A percentile compares a stretch with the other conserved stretches of the same genome.
Evolutionary conservation across 441 rosid species (phyloP).

Genomic region (Aleurites moluccanus): DNA sequence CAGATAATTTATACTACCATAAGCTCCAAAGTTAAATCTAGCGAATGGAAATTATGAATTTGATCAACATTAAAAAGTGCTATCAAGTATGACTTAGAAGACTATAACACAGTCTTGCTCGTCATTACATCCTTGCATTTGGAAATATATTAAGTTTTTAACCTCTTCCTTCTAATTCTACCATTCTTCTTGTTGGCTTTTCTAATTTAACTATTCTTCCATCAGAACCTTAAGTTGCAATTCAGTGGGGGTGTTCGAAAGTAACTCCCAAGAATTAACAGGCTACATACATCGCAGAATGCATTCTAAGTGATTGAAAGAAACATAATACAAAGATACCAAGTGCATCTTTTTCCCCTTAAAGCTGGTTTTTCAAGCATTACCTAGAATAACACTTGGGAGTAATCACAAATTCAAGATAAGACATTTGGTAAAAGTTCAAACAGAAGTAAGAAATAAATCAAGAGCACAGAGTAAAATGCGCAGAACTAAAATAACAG

Average conservation of each 20-base stretch:
- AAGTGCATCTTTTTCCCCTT: neutral
- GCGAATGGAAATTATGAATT: neutral
- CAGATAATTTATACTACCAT: neutral
- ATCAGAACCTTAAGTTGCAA: neutral
- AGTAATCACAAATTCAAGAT: neutral
- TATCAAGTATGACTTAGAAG: neutral
- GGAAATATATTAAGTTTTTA: too few relatives aligned
- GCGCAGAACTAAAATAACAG: too few relatives aligned
- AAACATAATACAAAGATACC: neutral
- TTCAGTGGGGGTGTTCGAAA: neutral
- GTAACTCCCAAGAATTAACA: neutral
- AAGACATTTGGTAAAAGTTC: neutral
- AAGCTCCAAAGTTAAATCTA: neutral
- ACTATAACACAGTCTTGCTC: neutral
- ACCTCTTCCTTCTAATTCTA: neutral
- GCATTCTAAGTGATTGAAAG: neutral
- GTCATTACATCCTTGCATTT: neutral
- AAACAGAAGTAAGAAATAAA: neutral
- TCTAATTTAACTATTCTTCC: too few relatives aligned
- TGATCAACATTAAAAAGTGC: neutral
- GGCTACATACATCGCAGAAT: neutral
- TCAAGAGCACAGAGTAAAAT: too few relatives aligned
- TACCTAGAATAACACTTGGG: neutral
- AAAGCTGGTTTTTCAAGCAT: neutral
- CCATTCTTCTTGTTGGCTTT: too few relatives aligned